phyloP scores from a whole-genome alignment of 345 rosid species.

The Mangifera indica region DNA sequence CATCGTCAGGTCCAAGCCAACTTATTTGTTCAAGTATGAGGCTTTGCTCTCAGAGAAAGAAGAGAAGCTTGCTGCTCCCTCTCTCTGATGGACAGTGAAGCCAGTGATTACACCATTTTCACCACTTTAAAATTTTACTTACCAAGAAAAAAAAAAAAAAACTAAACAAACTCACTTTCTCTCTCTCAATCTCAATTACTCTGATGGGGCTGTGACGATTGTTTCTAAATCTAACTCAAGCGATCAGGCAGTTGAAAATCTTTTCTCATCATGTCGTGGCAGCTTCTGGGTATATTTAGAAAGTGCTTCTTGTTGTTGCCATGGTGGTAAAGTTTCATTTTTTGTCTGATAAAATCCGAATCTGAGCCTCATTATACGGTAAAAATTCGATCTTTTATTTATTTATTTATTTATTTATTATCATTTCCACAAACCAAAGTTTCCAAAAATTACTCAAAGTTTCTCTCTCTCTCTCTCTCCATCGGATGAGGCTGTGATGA shows the following conservation, averaged over 20 bases:
- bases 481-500: too few relatives aligned
- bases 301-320: conserved; percentile 8
- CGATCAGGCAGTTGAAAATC: not conserved
- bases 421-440: too few relatives aligned
- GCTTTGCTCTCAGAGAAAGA: conserved; percentile 19
- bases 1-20: too few relatives aligned
- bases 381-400: not conserved
- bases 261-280: conserved; percentile 12
- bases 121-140: too few relatives aligned
- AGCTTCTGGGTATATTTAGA: not conserved
- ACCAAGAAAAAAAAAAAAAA: too few relatives aligned
- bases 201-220: conserved; percentile 16
- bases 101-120: conserved; percentile 13
- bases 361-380: conserved; percentile 6
- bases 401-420: too few relatives aligned
- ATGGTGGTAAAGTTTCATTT: not conserved
- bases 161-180: too few relatives aligned
- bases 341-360: conserved; percentile 7
- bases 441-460: too few relatives aligned
- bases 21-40: conserved; percentile 18
- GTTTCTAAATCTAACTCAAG: not conserved
- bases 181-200: not conserved
- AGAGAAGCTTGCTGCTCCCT: not conserved
- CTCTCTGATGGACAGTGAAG: conserved; percentile 4
- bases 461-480: too few relatives aligned